phyloP scores from a whole-genome alignment of 2,329 filamentous ascomycete genomes.

The Apiospora saccharicola region DNA sequence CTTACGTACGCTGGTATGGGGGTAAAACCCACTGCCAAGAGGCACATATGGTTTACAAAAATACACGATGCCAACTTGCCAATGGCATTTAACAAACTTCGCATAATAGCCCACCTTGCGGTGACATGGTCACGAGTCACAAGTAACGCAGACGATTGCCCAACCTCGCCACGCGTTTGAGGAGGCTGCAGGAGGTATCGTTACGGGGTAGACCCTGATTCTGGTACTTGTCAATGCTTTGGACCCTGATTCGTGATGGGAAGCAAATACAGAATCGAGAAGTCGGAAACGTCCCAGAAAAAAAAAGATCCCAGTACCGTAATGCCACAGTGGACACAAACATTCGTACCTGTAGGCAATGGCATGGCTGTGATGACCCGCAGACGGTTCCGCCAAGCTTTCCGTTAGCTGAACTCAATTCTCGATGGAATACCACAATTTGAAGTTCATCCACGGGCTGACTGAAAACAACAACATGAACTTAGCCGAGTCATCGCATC shows the following conservation, averaged over 20 bases:
- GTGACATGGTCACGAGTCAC: not conserved
- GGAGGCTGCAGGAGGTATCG: not conserved
- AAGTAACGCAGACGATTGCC: not conserved
- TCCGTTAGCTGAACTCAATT: not conserved
- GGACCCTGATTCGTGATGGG: not conserved
- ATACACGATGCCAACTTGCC: not conserved
- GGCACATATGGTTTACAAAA: not conserved
- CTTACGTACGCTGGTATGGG: slow-evolving; percentile 1
- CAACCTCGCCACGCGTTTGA: not conserved
- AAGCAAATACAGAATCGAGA: not conserved
- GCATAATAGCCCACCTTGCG: not conserved
- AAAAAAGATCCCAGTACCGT: not conserved
- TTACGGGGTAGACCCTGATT: not conserved
- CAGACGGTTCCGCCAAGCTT: slow-evolving; percentile 15
- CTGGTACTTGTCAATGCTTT: not conserved
- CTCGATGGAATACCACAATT: not conserved
- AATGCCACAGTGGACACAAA: not conserved
- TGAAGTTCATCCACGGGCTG: not conserved
- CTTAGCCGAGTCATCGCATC: not conserved
- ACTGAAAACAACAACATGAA: not conserved
- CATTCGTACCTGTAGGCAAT: not conserved
- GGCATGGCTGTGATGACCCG: not conserved
- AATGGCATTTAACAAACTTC: not conserved
- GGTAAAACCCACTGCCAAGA: not conserved
- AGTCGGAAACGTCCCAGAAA: slow-evolving; percentile 5